Evolutionary conservation across 352 stramenopile genomes (phyloP), one percentile per base, ranked within the genome.

Genomic region (Pythium diclinum): DNA sequence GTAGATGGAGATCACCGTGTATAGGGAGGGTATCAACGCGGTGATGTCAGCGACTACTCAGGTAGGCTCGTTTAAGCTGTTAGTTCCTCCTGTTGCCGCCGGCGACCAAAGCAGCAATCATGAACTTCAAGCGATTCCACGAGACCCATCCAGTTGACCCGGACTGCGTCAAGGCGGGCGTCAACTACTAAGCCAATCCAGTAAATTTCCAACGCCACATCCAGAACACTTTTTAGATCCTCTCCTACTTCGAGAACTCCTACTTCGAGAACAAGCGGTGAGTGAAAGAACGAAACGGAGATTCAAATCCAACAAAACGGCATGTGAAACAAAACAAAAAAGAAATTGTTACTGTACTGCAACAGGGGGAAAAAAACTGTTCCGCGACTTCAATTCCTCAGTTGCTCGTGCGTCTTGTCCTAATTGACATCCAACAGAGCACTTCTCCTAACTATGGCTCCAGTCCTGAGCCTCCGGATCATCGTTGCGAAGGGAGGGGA

Each of bases 11-110:
- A 86, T 99, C 54, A 87, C 99, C n/a, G 92, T 98, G 34, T 76
- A 98, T 34, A 79, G 98, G 2, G 96, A 99, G 77, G 96, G 96
- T 23, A 98, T 97, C 28, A 95, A 98, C 61, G 92, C 95, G 23
- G 82, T 98, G 33, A 98, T 95, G 21, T 97, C 89, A n/a, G 80
- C 89, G 51, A 96, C 91, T 33, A 93, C 98, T 47, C 97, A 99
- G 69, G 92, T 97, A 48, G 82, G 96, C 79, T 98, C 93, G 19
- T 99, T 98, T 78, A 94, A 90, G 71, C 65, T 75, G 5, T 46
- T 58, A 87, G 47, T 98, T 97, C n/a, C n/a, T n/a, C n/a, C n/a
- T n/a, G n/a, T n/a, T n/a, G n/a, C n/a, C n/a, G n/a, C n/a, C n/a
- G n/a, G n/a, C 69, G 83, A 98, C 78, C 80, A 96, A 88, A 23